These are phyloP conservation scores for Flagelloscypha sp. DNA, from an alignment of 768 basidiomycete species.

Conservation along the genomic window DNA sequence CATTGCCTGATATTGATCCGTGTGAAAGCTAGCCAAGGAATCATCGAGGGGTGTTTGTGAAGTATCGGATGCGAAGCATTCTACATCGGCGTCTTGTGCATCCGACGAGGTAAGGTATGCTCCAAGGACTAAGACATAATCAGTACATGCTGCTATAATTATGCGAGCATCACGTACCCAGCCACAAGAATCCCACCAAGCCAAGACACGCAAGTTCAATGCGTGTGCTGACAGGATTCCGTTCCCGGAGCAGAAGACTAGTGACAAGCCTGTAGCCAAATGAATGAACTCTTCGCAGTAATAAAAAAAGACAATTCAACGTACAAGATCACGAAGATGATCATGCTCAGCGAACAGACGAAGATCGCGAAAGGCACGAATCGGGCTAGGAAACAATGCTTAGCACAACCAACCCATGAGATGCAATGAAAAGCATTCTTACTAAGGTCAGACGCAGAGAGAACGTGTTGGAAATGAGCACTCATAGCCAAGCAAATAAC, in stretches of 20 bases:
- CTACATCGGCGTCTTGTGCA: conserved; percentile 71
- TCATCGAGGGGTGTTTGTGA: conserved; percentile 45
- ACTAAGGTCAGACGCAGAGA: conserved; percentile 78
- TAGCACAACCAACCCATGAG: background rate
- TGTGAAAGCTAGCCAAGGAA: conserved; percentile 60
- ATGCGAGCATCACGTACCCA: conserved; percentile 39
- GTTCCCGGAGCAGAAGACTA: conserved; percentile 51
- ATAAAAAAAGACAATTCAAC: conserved; percentile 16
- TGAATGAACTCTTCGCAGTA: background rate
- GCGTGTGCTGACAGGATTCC: conserved; percentile 74
- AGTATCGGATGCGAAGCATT: conserved; percentile 59
- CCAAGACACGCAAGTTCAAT: conserved; percentile 67
- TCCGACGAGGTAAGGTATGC: conserved; percentile 67
- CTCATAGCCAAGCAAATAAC: conserved; percentile 75
- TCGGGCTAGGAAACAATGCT: conserved; percentile 46
- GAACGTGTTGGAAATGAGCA: conserved; percentile 63
- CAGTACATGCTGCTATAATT: conserved; percentile 5
- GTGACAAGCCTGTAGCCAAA: conserved; percentile 46
- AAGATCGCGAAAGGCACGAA: conserved; percentile 84
- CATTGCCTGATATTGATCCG: conserved; percentile 84
- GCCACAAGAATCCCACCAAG: conserved; percentile 69
- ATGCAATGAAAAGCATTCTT: conserved; percentile 18
- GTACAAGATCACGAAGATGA: conserved; percentile 62
- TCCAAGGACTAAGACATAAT: conserved; percentile 52
- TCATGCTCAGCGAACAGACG: conserved; percentile 60